Percentiles rank a stretch among this genome's conserved stretches.
These are phyloP conservation scores for Entomortierella beljakovae DNA, from an alignment of 192 early-diverging fungal genomes.

Conservation along the genomic window DNA sequence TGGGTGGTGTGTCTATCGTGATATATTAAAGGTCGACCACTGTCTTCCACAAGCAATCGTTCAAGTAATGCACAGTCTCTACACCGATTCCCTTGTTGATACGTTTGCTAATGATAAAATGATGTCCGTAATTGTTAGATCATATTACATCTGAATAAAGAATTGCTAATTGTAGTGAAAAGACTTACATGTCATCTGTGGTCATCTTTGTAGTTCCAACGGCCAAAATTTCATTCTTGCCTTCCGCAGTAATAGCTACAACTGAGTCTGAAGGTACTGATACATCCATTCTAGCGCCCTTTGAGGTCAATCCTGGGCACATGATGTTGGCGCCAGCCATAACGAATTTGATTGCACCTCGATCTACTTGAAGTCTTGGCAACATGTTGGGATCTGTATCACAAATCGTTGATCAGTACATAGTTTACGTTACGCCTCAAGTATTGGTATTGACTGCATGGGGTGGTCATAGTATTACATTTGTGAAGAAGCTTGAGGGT, in stretches of 20 bases:
- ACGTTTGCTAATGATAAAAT: conserved; percentile 57
- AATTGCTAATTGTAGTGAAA: neutral
- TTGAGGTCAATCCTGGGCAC: conserved; percentile 97
- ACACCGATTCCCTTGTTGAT: conserved; percentile 95
- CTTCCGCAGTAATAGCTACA: conserved; percentile 94
- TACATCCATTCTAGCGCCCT: conserved; percentile 86
- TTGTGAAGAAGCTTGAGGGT: conserved; percentile 89
- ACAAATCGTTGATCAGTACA: neutral
- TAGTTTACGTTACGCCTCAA: neutral
- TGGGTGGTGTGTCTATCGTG: no score
- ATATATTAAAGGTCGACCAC: conserved; percentile 45
- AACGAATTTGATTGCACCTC: conserved; percentile 98
- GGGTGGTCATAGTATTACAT: conserved; percentile 65
- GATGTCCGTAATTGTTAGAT: neutral
- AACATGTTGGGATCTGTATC: conserved; percentile 87
- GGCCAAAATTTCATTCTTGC: conserved; percentile 95
- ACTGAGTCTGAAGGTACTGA: conserved; percentile 76
- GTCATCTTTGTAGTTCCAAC: conserved; percentile 91
- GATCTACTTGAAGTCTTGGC: conserved; percentile 92
- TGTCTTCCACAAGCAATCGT: conserved; percentile 85
- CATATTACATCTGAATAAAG: neutral
- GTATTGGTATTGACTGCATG: neutral
- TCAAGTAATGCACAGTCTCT: conserved; percentile 89
- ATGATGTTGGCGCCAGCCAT: conserved; percentile 98
- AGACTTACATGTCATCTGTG: conserved; percentile 85